phyloP scores from a whole-genome alignment of 2,329 filamentous ascomycete species.

The Trichoderma sp. region DNA sequence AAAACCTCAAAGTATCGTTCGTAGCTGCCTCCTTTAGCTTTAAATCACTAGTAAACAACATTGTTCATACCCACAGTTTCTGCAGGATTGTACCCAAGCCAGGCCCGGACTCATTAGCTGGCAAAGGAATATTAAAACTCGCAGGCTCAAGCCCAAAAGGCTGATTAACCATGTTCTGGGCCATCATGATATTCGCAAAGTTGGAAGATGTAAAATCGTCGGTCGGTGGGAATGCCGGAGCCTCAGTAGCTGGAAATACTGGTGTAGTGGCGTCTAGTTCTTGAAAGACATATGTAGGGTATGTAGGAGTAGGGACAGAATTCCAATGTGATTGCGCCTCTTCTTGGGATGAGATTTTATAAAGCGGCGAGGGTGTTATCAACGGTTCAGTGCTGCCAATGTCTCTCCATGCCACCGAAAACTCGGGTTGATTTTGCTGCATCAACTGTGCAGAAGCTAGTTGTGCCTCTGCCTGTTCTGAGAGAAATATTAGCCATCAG shows the following conservation, averaged over 20 bases:
- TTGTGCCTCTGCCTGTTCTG: slow-evolving; percentile 22
- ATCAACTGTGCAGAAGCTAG: neutral
- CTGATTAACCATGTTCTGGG: neutral
- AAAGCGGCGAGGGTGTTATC: neutral
- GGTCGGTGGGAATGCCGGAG: neutral
- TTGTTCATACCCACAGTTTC: neutral
- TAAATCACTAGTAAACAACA: neutral
- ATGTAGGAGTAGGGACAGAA: neutral
- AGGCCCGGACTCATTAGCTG: slow-evolving; percentile 1
- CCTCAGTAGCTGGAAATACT: neutral
- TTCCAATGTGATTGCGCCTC: neutral
- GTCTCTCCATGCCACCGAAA: slow-evolving; percentile 8
- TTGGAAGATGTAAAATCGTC: neutral
- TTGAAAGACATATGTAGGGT: slow-evolving; percentile 3
- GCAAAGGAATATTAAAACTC: neutral
- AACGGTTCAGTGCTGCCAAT: neutral
- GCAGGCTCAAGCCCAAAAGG: neutral
- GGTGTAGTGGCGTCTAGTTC: neutral
- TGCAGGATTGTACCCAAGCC: neutral
- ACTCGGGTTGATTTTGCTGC: neutral
- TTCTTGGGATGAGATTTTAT: neutral
- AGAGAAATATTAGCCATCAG: neutral
- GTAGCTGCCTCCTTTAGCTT: slow-evolving; percentile 1
- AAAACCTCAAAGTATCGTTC: slow-evolving; percentile 22
- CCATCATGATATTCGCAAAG: neutral